Base-by-base conservation (phyloP, 2,329 filamentous ascomycete genomes). In the Trichoderma brevicompactum region DNA sequence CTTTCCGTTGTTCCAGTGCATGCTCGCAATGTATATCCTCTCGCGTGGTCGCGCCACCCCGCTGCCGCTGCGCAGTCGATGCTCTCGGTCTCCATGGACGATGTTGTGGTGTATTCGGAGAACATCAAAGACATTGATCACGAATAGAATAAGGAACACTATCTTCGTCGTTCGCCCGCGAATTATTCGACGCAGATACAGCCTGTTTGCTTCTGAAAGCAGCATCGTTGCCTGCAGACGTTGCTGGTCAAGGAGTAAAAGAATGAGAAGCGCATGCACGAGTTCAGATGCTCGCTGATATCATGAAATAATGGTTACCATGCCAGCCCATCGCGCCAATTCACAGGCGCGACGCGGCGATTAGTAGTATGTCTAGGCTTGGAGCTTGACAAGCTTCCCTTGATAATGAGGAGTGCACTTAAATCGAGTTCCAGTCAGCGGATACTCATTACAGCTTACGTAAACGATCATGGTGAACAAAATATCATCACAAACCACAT, bases 1-100 rank as follows among this genome's bases (percentile, higher is more conserved):
- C 1, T 74, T 73, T 66, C 84, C 89, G 68, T 86, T 86, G 71
- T 90, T 91, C 82, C 88, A 91, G 72, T 90, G 88, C 72, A 89
- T 86, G 67, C 85, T 86, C 5, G 88, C 86, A 67, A 92, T 90
- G 77, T 87, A 92, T 67, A 92, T 83, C 68, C 79, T 77, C 71
- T 79, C 76, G 54, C 68, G 70, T 23, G 69, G 72, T 50, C 74
- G 72, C 62, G 73, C 69, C 46, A 28, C 63, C 38, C 63, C 46
- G 19, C 50, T 34, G 61, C 43, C 44, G 19, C 50, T 55, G 68
- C 50, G 64, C 55, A 32, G 64, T 40, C 56, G 55, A 65, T 41
- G 70, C 65, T 67, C 67, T 36, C 65, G 71, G 61, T 75, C 70
- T 65, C 72, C 71, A 68, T 71, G 67, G 68, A 71, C 65, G 19